Evolutionary conservation across 1,139 yeast genomes (phyloP).

Genomic region (Geotrichum restrictum): DNA sequence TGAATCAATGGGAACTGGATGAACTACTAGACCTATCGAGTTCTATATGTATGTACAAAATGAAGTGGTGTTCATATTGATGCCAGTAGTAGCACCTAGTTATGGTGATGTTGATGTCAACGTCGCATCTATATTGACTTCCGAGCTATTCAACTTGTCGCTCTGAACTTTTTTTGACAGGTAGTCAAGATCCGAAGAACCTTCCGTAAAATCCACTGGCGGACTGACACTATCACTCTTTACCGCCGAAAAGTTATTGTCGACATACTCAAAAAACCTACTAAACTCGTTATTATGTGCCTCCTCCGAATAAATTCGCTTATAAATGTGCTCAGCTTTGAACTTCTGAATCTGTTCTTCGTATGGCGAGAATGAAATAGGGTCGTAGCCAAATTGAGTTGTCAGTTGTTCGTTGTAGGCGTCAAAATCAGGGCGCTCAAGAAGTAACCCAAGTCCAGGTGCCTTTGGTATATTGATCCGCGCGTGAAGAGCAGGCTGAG

Average conservation of each 20-base stretch:
- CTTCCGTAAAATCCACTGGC: neutral
- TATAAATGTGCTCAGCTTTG: slow-evolving; percentile 83
- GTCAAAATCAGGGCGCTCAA: slow-evolving; percentile 89
- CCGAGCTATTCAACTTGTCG: too few species aligned
- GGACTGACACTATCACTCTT: neutral
- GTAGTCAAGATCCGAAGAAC: neutral
- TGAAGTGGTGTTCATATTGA: too few species aligned
- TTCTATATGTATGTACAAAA: too few species aligned
- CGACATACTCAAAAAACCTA: slow-evolving; percentile 84
- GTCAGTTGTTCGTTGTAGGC: slow-evolving; percentile 65
- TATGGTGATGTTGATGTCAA: too few species aligned
- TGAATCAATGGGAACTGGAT: neutral
- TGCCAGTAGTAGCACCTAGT: too few species aligned
- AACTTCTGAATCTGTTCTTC: slow-evolving; percentile 71
- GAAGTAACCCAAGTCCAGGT: slow-evolving; percentile 85
- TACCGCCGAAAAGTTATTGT: slow-evolving; percentile 48
- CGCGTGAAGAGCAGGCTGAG: slow-evolving; percentile 39
- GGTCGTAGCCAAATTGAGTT: slow-evolving; percentile 72
- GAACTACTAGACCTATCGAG: neutral
- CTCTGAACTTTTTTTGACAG: neutral
- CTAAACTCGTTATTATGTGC: slow-evolving; percentile 78
- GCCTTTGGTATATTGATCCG: slow-evolving; percentile 93
- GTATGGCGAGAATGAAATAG: slow-evolving; percentile 62
- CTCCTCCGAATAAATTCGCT: slow-evolving; percentile 86
- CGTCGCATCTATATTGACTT: too few species aligned